phyloP scores from a whole-genome alignment of 192 early-diverging fungal genomes.

The Coemansia sp. region DNA sequence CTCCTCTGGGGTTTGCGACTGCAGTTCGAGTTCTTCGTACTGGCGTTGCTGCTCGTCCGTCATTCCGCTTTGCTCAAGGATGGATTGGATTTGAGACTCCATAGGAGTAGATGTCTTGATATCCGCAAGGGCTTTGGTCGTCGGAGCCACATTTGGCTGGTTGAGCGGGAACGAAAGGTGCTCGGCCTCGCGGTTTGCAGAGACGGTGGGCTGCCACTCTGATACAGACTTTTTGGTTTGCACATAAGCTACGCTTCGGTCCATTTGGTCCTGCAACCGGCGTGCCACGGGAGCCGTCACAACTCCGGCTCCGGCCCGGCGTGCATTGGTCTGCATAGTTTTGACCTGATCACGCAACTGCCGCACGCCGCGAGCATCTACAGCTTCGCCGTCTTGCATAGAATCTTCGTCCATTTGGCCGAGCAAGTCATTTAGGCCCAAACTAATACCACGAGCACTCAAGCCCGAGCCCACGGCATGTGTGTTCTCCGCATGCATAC shows the following conservation, averaged over 20 bases:
- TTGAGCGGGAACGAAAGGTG: constrained; percentile 69
- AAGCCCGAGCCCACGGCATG: constrained; percentile 42
- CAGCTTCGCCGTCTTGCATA: constrained; percentile 49
- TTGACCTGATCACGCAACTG: constrained; percentile 31
- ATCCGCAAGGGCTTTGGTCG: constrained; percentile 18
- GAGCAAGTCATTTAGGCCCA: constrained; percentile 76
- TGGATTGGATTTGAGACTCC: constrained; percentile 74
- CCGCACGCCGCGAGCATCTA: constrained; percentile 29
- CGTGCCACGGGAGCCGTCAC: constrained; percentile 78
- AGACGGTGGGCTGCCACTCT: constrained; percentile 82
- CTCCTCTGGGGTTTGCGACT: constrained; percentile 81
- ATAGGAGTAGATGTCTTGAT: constrained; percentile 56
- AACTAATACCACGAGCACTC: constrained; percentile 58
- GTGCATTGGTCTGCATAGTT: constrained; percentile 33
- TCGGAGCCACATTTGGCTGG: constrained; percentile 6
- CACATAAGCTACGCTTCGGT: constrained; percentile 83
- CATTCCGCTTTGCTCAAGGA: constrained; percentile 72
- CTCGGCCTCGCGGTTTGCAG: constrained; percentile 80
- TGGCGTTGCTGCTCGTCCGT: constrained; percentile 71
- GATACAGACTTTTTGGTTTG: constrained; percentile 76
- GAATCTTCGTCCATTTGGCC: constrained; percentile 57
- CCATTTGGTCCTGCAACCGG: constrained; percentile 79
- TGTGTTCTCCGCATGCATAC: constrained; percentile 32
- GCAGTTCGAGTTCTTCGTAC: constrained; percentile 83
- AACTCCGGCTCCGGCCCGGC: constrained; percentile 37